Evolutionary conservation across 441 rosid species (phyloP).

Genomic region (Corymbia calophylla): DNA sequence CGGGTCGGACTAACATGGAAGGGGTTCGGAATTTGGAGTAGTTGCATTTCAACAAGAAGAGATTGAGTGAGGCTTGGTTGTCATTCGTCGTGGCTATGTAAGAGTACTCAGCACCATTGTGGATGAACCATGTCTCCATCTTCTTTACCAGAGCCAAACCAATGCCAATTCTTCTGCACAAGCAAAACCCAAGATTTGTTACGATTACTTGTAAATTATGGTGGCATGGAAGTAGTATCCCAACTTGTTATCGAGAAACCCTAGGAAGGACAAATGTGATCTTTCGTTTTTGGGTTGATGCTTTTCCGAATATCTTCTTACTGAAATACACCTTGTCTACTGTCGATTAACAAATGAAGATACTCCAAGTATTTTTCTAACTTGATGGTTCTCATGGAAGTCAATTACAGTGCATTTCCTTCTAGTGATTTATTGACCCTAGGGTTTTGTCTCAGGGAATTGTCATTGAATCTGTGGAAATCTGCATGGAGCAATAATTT

Average conservation of each 20-base stretch:
- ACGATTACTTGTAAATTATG: not conserved
- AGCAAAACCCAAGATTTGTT: not conserved
- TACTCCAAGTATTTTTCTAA: not conserved
- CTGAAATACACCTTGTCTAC: not conserved
- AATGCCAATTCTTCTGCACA: not conserved
- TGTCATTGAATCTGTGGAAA: not conserved
- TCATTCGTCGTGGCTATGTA: not conserved
- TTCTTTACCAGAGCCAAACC: not conserved
- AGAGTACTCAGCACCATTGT: not conserved
- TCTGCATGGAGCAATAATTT: not conserved
- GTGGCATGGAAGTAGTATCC: not conserved
- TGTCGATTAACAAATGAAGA: not conserved
- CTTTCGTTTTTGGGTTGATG: not conserved
- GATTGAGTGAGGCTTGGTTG: not conserved
- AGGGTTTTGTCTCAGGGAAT: not conserved
- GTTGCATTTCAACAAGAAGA: not conserved
- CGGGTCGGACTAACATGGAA: not conserved
- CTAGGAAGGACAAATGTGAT: not conserved
- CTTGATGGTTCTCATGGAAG: not conserved
- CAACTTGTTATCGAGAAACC: not conserved
- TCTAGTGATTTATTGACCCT: not conserved
- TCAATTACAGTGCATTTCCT: not conserved
- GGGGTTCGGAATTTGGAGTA: constrained; percentile 1
- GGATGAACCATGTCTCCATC: not conserved
- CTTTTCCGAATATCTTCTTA: not conserved